Conservation (phyloP, 352 stramenopile species). For the Phytophthora cryptogea region DNA sequence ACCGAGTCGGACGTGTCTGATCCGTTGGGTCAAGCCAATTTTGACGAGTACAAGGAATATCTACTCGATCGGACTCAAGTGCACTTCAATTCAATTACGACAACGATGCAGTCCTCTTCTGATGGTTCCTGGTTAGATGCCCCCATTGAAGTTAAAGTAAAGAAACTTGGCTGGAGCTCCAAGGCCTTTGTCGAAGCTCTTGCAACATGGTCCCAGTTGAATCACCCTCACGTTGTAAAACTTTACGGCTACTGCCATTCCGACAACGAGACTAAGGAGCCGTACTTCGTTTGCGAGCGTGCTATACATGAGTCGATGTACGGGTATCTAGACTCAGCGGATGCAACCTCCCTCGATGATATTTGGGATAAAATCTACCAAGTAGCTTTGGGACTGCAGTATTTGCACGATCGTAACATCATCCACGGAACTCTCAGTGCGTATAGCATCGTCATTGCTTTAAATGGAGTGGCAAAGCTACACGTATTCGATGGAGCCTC, state of each 20-base stretch:
- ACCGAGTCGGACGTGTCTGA: no score
- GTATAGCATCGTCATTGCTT: constrained; percentile 12
- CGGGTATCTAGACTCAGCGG: not conserved
- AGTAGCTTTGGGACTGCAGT: constrained; percentile 31
- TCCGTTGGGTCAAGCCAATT: no score
- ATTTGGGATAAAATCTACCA: constrained; percentile 26
- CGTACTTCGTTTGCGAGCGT: constrained; percentile 24
- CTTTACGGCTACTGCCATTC: constrained; percentile 26
- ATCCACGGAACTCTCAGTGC: constrained; percentile 19
- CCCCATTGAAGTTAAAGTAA: constrained; percentile 7
- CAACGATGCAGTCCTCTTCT: not conserved
- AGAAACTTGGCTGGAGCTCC: not conserved
- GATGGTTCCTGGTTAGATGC: constrained; percentile 11
- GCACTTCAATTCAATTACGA: constrained; percentile 6
- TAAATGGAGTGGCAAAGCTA: constrained; percentile 20
- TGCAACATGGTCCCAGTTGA: constrained; percentile 16
- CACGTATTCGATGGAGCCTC: constrained; percentile 1
- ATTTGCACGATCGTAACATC: constrained; percentile 31
- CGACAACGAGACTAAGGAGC: not conserved
- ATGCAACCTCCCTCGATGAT: not conserved
- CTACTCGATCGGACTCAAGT: constrained; percentile 9
- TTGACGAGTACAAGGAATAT: not conserved
- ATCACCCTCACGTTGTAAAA: constrained; percentile 31
- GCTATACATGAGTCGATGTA: not conserved
- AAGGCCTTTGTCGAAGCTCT: constrained; percentile 19